Evolutionary conservation across 1,284 basidiomycete genomes (phyloP), one percentile per base, ranked within the genome.

Genomic region (Ganoderma multipileum): DNA sequence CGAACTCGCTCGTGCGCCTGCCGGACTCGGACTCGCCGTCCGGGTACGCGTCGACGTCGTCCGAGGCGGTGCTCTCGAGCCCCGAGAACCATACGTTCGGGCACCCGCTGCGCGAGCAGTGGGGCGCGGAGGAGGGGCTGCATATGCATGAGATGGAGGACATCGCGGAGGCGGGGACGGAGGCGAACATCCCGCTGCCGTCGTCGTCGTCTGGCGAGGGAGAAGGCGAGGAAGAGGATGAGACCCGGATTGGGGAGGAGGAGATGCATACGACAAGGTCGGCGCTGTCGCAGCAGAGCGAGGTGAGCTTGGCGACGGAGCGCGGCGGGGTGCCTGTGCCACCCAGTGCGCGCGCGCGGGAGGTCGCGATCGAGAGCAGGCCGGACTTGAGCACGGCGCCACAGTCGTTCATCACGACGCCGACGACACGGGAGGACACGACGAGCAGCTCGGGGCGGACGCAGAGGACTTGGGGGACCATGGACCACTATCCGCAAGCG

Each of bases 81-180:
- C 83, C 82, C 0, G 90, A 91, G 75, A 91, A 91, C 76, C 84
- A 92, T 76, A 92, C 91, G 8, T 92, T 92, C 77, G 91, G 91
- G 9, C 84, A 86, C 63, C 90, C 87, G 18, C 76, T 80, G 72
- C 71, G 71, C 68, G 76, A 73, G 72, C 68, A 75, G 73, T 73
- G 73, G 75, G 33, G 74, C 33, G 72, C 68, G 16, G 73, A 75
- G 42, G 74, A 76, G 52, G 72, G 69, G 8, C 59, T 61, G 44
- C 71, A 74, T 39, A 72, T 61, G 44, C 71, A 74, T 39, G 73
- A 74, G 12, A 71, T 74, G 47, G 70, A 71, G 18, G 74, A 74
- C 66, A 71, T 73, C 18, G 68, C 69, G 3, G 74, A 73, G 38
- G 33, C 33, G 33, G 33, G 33, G 63, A 59, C 69, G 23, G 74